Evolutionary conservation across 768 basidiomycete genomes (phyloP).

Genomic region (Serpula lacrymans): DNA sequence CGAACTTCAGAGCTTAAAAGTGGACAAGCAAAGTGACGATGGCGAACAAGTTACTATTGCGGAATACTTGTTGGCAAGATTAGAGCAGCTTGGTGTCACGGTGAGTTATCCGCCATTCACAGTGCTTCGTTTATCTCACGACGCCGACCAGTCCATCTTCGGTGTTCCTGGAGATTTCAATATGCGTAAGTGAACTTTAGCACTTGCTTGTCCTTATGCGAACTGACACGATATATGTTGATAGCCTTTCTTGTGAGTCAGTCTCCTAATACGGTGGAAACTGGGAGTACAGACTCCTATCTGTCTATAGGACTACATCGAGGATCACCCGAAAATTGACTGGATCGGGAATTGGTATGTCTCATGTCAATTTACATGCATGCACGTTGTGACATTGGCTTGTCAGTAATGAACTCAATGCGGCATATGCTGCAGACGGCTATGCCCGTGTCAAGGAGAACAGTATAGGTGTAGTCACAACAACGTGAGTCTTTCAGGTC

Average conservation of each 20-base stretch:
- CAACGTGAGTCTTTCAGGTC: slow-evolving; percentile 51
- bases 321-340: slow-evolving; percentile 70
- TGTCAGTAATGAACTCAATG: slow-evolving; percentile 76
- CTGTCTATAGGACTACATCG: slow-evolving; percentile 65
- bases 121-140: neutral
- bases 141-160: slow-evolving; percentile 59
- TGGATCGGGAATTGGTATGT: slow-evolving; percentile 88
- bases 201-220: neutral
- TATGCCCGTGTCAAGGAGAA: slow-evolving; percentile 84
- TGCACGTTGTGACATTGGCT: neutral
- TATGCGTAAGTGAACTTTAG: slow-evolving; percentile 42
- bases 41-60: slow-evolving; percentile 48
- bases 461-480: slow-evolving; percentile 68
- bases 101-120: slow-evolving; percentile 38
- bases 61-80: slow-evolving; percentile 57
- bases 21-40: slow-evolving; percentile 24
- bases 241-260: slow-evolving; percentile 26
- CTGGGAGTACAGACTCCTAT: neutral
- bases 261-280: neutral
- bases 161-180: slow-evolving; percentile 90
- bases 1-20: slow-evolving; percentile 41
- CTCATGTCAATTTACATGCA: neutral
- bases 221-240: slow-evolving; percentile 5
- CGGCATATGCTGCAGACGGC: slow-evolving; percentile 89
- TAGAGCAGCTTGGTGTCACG: slow-evolving; percentile 62